phyloP scores from a whole-genome alignment of 1,284 basidiomycete species.

The Trametes versicolor region DNA sequence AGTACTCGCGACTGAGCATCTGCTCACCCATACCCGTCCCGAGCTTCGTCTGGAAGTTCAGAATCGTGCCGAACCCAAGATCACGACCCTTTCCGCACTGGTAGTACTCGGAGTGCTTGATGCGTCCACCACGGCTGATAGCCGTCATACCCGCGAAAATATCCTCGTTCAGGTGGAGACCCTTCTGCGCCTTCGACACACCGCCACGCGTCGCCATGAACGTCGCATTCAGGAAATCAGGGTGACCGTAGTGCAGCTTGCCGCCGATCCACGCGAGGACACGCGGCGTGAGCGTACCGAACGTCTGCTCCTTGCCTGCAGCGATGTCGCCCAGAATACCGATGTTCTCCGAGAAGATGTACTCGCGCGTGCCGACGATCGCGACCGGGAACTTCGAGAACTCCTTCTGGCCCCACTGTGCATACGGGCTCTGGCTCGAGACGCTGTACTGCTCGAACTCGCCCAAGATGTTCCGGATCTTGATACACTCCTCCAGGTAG shows the following conservation, averaged over 20 bases:
- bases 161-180: slow-evolving; percentile 98
- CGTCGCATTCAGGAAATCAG: slow-evolving; percentile 98
- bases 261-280: slow-evolving; percentile 98
- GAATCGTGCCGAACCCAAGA: slow-evolving; percentile 98
- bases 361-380: slow-evolving; percentile 98
- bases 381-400: slow-evolving; percentile 94
- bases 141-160: slow-evolving; percentile 99
- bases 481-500: slow-evolving; percentile 99
- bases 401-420: slow-evolving; percentile 92
- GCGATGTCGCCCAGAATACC: slow-evolving; percentile 99
- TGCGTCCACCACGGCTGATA: slow-evolving; percentile 96
- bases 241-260: slow-evolving; percentile 98
- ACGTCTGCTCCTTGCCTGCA: slow-evolving; percentile 99
- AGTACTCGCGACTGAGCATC: slow-evolving; percentile 99
- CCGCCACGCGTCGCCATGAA: slow-evolving; percentile 99
- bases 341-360: slow-evolving; percentile 99
- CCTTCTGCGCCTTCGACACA: slow-evolving; percentile 99
- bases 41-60: slow-evolving; percentile 99
- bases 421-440: slow-evolving; percentile 95
- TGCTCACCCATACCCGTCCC: slow-evolving; percentile 99
- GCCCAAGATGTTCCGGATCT: slow-evolving; percentile 97
- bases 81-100: slow-evolving; percentile 99
- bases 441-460: slow-evolving; percentile 97
- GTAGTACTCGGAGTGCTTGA: slow-evolving; percentile 99
- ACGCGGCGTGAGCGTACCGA: slow-evolving; percentile 98